A percentile compares a stretch with the other conserved stretches of the same genome.
Evolutionary conservation across 148 eudicot species (phyloP).

Genomic region (Nepenthes mirabilis): DNA sequence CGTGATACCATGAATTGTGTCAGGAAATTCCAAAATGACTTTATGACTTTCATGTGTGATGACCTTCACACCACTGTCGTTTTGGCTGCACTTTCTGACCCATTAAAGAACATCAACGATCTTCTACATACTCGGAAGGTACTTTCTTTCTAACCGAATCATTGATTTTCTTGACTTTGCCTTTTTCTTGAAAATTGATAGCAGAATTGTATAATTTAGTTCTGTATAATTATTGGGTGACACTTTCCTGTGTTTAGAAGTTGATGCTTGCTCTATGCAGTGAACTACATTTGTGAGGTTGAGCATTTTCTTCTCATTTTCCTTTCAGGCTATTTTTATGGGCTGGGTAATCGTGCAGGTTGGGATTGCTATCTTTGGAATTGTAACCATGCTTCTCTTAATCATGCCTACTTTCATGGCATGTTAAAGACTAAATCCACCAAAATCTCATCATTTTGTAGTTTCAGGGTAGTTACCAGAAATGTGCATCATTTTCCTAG

Average conservation of each 20-base stretch:
- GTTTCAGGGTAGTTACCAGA: no score
- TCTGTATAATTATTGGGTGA: background rate
- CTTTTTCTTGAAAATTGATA: background rate
- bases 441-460: no score
- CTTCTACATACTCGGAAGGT: slow-evolving; percentile 92
- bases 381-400: no score
- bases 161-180: background rate
- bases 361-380: no score
- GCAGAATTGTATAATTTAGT: background rate
- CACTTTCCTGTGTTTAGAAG: background rate
- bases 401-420: no score
- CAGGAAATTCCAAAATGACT: slow-evolving; percentile 43
- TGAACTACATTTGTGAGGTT: background rate
- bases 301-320: background rate
- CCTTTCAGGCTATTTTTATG: background rate
- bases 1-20: slow-evolving; percentile 37
- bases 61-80: slow-evolving; percentile 79
- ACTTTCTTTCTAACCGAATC: slow-evolving; percentile 6
- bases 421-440: no score
- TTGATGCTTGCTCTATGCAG: background rate
- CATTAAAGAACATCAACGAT: slow-evolving; percentile 77
- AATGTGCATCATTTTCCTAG: no score
- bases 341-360: no score
- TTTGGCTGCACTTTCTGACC: slow-evolving; percentile 77
- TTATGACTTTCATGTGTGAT: slow-evolving; percentile 59